Base-by-base conservation (phyloP, 2,329 filamentous ascomycete genomes). In the Nigrograna mackinnonii region DNA sequence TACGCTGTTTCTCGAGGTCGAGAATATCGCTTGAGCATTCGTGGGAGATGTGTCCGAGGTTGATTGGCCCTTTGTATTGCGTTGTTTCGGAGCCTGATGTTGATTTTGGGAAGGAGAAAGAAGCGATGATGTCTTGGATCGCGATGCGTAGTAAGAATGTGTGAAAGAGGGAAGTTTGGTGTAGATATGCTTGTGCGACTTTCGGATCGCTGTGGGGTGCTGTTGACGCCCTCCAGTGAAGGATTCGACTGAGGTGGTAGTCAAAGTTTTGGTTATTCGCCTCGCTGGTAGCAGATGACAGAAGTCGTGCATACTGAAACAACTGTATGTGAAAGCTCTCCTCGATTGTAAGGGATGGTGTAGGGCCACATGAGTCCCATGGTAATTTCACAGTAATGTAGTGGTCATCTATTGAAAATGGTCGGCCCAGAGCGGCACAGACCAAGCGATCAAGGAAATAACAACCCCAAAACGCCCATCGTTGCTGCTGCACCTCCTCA, bases 401-500 rank as follows among this genome's bases (percentile, higher is more conserved):
- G 17, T 9, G 31, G 17, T 34, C 31, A 34, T 34, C 31, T 34
- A 34, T 34, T 13, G 31, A 34, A 16, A 13, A 34, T 34, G 31
- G 31, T n/a, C 31, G 11, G 17, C 16, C 31, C 13, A 34, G 31
- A n/a, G 31, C 31, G 9, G 13, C 17, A 17, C 31, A 34, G 11
- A 34, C 17, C 31, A 34, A 16, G 13, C 31, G 31, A 17, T 34
- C 31, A 9, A 34, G 31, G 12, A 34, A 18, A 34, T 34, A 34
- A 16, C 31, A 34, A 4, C 31, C 12, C 31, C 31, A 34, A 17
- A 34, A 34, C 13, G 17, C 31, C 31, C 31, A 34, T 34, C 31
- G 31, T 11, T 18, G 31, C 17, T 34, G 12, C 16, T 34, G 13
- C 31, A 34, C 17, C 31, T 34, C 13, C 17, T 34, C 31, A 34